Conservation (phyloP, 352 stramenopile genomes). For the Pythium apleroticum region DNA sequence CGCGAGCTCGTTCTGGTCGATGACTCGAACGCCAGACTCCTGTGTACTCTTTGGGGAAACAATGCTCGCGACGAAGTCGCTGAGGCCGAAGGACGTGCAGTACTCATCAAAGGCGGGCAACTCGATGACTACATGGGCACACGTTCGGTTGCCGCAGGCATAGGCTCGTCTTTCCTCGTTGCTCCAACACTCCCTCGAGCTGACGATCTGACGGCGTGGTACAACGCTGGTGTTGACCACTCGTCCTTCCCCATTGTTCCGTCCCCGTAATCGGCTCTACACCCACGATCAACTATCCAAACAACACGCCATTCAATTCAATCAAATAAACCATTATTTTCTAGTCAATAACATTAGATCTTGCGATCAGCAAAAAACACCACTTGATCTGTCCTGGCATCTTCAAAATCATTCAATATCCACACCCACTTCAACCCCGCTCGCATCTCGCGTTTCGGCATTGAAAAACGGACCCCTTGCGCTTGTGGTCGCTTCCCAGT, state of each 20-base stretch:
- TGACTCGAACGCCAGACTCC: background rate
- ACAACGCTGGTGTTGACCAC: background rate
- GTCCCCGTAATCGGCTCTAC: background rate
- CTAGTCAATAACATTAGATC: background rate
- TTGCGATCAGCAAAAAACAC: no score
- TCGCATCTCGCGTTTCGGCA: no score
- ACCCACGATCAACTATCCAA: no score
- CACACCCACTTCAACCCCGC: no score
- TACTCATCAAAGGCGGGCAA: constrained; percentile 1
- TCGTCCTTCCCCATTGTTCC: background rate
- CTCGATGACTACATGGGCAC: background rate
- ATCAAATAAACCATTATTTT: background rate
- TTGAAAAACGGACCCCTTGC: no score
- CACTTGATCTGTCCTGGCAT: no score
- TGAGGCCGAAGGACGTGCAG: background rate
- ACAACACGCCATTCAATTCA: background rate
- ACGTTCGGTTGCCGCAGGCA: background rate
- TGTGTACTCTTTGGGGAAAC: constrained; percentile 4
- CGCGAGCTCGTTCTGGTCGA: background rate
- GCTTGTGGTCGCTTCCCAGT: no score
- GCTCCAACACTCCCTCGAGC: background rate
- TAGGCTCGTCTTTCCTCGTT: background rate
- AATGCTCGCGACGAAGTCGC: background rate
- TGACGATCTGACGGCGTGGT: background rate
- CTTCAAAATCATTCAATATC: no score